Base-by-base conservation (phyloP, 1,139 yeast genomes). In the Debaryomyces psychrophilus region DNA sequence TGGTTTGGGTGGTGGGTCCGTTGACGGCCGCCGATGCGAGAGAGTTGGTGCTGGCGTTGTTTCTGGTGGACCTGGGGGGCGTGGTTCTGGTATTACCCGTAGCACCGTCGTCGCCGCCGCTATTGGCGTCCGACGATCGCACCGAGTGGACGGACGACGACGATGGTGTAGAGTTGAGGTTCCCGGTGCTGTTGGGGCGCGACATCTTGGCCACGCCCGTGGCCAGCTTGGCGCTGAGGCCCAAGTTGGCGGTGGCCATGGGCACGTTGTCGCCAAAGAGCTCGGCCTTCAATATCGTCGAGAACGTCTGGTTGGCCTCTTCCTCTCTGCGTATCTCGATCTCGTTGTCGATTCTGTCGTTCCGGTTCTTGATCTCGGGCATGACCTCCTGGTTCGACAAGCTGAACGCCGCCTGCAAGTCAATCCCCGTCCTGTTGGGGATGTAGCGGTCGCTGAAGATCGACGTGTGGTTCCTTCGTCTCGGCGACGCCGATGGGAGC, bases 181-280 rank as follows among this genome's bases (percentile, higher is more conserved):
- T 56, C 4, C 67, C 66, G 3, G 65, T 56, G 47, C 64, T 61
- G 43, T 56, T 57, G 4, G 68, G 67, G 37, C 67, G 45, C 23
- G 45, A 29, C 5, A 5, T 4, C 17, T 42, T 46, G 9, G 12
- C 31, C 22, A 23, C 18, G 25, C 23, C 31, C 5, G 15, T 23
- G 7, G 33, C n/a, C 35, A 27, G 43, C 7, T 48, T 46, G n/a
- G 43, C 41, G 22, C 28, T 41, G 26, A 37, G 49, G 2, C 66
- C 49, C 37, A 68, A 57, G 45, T 65, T 65, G 2, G 74, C 72
- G 1, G 79, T 66, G 3, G 82, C 79, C 65, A 75, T 71, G 2
- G 90, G 90, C 1, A 87, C 83, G 49, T 87, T 81, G 58, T 87
- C 95, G 7, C 98, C 98, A 72, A 93, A 93, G 36, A 93, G 70